Evolutionary conservation across 2,329 filamentous ascomycete species (phyloP).

Genomic region (Didymella arachidicola): DNA sequence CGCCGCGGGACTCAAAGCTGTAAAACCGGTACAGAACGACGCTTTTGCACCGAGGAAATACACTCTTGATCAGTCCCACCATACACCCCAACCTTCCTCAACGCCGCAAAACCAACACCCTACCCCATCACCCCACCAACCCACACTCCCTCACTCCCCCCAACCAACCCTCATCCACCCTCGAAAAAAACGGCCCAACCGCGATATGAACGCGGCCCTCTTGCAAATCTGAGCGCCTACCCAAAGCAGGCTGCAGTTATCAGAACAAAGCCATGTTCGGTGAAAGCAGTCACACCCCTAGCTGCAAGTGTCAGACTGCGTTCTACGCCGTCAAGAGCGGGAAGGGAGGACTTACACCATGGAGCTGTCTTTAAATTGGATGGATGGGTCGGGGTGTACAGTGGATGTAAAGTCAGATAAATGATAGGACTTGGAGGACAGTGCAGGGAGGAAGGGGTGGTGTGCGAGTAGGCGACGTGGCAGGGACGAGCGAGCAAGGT

Average conservation of each 20-base stretch:
- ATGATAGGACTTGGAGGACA: too few relatives aligned
- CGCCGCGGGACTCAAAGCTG: conserved; percentile 12
- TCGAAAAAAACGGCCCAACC: conserved; percentile 4
- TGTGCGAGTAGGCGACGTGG: background rate
- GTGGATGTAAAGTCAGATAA: background rate
- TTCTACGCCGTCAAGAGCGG: background rate
- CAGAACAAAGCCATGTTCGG: too few relatives aligned
- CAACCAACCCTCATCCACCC: too few relatives aligned
- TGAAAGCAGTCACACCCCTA: conserved; percentile 6
- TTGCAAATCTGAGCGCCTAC: background rate
- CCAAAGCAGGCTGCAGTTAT: conserved; percentile 3
- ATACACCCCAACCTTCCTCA: too few relatives aligned
- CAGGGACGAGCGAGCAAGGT: too few relatives aligned
- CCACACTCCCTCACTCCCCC: too few relatives aligned
- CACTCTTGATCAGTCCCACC: too few relatives aligned
- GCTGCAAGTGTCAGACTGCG: background rate
- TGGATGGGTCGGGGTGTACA: background rate
- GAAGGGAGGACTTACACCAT: conserved; percentile 1
- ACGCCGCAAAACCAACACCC: too few relatives aligned
- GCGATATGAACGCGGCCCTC: conserved; percentile 14
- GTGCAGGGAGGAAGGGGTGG: background rate
- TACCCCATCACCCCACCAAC: background rate
- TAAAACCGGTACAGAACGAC: background rate
- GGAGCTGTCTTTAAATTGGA: background rate
- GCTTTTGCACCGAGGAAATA: too few relatives aligned